Conservation (phyloP, 2,329 filamentous ascomycete species). For the Phaeosphaeriaceae sp. region DNA sequence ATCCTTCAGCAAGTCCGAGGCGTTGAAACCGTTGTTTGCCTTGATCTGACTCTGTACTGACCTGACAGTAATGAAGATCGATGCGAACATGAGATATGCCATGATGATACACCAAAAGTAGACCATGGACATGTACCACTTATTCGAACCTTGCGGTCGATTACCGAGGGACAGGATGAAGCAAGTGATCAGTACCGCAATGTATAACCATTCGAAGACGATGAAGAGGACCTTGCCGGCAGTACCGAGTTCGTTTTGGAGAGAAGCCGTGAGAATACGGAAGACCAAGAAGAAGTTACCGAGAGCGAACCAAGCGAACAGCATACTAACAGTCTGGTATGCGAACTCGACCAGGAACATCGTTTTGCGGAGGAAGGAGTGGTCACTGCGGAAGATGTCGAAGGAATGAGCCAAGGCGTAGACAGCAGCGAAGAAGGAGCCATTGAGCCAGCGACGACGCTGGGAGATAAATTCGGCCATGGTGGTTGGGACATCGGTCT, state of each 20-base stretch:
- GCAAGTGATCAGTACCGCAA: slow-evolving; percentile 88
- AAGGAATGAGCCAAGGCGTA: slow-evolving; percentile 96
- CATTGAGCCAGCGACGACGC: slow-evolving; percentile 95
- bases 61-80: slow-evolving; percentile 89
- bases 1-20: slow-evolving; percentile 81
- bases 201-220: slow-evolving; percentile 95
- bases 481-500: slow-evolving; percentile 94
- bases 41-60: slow-evolving; percentile 77
- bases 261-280: slow-evolving; percentile 89
- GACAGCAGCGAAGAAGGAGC: slow-evolving; percentile 96
- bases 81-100: slow-evolving; percentile 90
- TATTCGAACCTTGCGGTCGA: slow-evolving; percentile 90
- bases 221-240: slow-evolving; percentile 83
- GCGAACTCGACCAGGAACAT: slow-evolving; percentile 92
- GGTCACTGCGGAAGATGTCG: slow-evolving; percentile 92
- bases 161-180: slow-evolving; percentile 96
- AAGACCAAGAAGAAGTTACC: slow-evolving; percentile 99
- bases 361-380: slow-evolving; percentile 84
- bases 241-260: slow-evolving; percentile 78
- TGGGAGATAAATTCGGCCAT: slow-evolving; percentile 96
- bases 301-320: slow-evolving; percentile 98
- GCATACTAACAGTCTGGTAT: slow-evolving; percentile 95
- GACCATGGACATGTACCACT: slow-evolving; percentile 96
- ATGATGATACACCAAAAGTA: slow-evolving; percentile 98
- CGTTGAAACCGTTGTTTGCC: slow-evolving; percentile 68